phyloP scores from a whole-genome alignment of 352 stramenopile species.

The Pythium coloratum region DNA sequence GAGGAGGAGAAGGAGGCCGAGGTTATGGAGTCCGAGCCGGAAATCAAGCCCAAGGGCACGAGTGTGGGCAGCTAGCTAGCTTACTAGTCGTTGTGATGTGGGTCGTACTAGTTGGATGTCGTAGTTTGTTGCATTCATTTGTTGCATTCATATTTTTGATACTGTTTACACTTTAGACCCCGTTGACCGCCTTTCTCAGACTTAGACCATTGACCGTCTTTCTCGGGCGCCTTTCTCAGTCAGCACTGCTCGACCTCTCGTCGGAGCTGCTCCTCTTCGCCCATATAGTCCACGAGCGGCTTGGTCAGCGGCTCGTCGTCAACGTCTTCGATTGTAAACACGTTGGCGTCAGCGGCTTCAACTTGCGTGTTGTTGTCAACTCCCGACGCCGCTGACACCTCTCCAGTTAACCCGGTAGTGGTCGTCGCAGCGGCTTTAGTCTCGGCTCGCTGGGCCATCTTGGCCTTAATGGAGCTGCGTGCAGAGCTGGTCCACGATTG shows the following conservation, averaged over 20 bases:
- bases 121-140: background rate
- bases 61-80: background rate
- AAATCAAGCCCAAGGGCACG: background rate
- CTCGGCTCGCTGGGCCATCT: slow-evolving; percentile 27
- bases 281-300: background rate
- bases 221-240: background rate
- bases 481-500: slow-evolving; percentile 25
- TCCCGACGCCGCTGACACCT: background rate
- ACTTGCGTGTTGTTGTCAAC: background rate
- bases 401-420: background rate
- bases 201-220: no score
- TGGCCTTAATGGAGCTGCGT: slow-evolving; percentile 22
- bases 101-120: background rate
- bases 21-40: background rate
- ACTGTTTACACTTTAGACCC: background rate
- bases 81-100: no score
- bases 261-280: slow-evolving; percentile 23
- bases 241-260: slow-evolving; percentile 29
- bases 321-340: slow-evolving; percentile 21
- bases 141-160: background rate
- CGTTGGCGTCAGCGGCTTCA: background rate
- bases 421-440: background rate
- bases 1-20: slow-evolving; percentile 9
- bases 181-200: no score
- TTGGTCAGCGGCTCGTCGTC: slow-evolving; percentile 13